Conservation (phyloP, 2,329 filamentous ascomycete genomes). For the Diaporthe humulicola region DNA sequence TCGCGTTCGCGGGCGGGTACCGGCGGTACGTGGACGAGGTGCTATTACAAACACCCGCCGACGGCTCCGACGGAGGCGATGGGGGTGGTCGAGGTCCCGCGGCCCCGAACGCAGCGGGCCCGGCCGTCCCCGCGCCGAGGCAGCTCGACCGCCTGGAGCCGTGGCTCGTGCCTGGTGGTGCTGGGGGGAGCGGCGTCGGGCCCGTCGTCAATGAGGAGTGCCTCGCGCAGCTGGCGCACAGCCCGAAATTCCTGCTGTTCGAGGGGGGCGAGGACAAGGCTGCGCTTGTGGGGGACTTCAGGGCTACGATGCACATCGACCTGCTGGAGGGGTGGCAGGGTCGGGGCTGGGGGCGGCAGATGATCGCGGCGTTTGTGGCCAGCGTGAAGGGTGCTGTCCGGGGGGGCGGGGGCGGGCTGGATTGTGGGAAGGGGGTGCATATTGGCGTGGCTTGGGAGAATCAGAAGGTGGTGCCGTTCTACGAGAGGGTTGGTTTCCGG, state of each 20-base stretch:
- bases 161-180: conserved; percentile 45
- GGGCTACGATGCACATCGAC: conserved; percentile 65
- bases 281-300: conserved; percentile 51
- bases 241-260: conserved; percentile 55
- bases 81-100: not conserved
- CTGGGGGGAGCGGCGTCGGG: conserved; percentile 35
- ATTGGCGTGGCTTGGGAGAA: conserved; percentile 62
- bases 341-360: conserved; percentile 58
- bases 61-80: conserved; percentile 35
- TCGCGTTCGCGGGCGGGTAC: conserved; percentile 55
- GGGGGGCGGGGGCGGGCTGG: conserved; percentile 38
- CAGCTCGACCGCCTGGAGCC: conserved; percentile 49
- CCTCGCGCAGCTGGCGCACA: conserved; percentile 58
- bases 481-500: conserved; percentile 61
- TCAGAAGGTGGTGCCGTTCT: conserved; percentile 61
- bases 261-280: conserved; percentile 50
- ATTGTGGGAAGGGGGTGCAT: conserved; percentile 55
- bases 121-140: conserved; percentile 46
- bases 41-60: conserved; percentile 10
- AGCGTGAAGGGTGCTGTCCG: conserved; percentile 46
- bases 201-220: conserved; percentile 48
- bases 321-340: conserved; percentile 57
- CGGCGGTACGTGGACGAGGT: conserved; percentile 53
- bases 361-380: conserved; percentile 57
- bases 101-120: not conserved